Percentiles rank a stretch among this genome's conserved stretches.
phyloP scores from a whole-genome alignment of 805 yeast genomes.

The Pichia nanzhaoensis region DNA sequence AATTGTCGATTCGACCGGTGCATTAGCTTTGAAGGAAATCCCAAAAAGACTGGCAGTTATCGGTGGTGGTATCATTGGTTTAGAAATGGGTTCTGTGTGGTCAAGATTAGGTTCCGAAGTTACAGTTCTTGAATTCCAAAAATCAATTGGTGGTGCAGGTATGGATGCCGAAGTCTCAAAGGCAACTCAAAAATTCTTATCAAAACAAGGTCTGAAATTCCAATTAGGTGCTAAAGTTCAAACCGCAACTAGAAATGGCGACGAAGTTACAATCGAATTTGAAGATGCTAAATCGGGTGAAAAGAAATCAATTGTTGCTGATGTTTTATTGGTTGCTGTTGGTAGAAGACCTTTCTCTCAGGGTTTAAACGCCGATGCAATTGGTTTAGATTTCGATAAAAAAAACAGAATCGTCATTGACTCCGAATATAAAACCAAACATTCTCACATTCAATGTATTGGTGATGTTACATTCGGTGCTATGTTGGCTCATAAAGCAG shows the following conservation, averaged over 20 bases:
- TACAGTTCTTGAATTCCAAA: conserved; percentile 86
- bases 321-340: conserved; percentile 90
- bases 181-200: conserved; percentile 77
- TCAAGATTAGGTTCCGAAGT: conserved; percentile 92
- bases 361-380: conserved; percentile 80
- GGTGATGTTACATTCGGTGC: conserved; percentile 99
- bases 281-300: conserved; percentile 87
- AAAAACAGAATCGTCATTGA: conserved; percentile 93
- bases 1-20: conserved; percentile 95
- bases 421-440: conserved; percentile 85
- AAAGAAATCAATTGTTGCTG: conserved; percentile 75
- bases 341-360: conserved; percentile 97
- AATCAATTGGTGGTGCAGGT: conserved; percentile 96
- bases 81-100: conserved; percentile 99
- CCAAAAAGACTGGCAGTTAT: conserved; percentile 90
- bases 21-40: conserved; percentile 72
- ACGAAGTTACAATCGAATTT: conserved; percentile 74
- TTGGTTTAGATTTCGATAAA: conserved; percentile 87
- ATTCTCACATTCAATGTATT: conserved; percentile 89
- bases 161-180: conserved; percentile 97
- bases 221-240: conserved; percentile 87
- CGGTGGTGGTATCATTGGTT: conserved; percentile 99
- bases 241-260: conserved; percentile 84
- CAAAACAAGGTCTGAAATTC: conserved; percentile 94
- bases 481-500: conserved; percentile 99